A percentile compares a stretch with the other conserved stretches of the same genome.
Conservation (phyloP, 176 grass and related monocot genomes). For the Oryza meridionalis region DNA sequence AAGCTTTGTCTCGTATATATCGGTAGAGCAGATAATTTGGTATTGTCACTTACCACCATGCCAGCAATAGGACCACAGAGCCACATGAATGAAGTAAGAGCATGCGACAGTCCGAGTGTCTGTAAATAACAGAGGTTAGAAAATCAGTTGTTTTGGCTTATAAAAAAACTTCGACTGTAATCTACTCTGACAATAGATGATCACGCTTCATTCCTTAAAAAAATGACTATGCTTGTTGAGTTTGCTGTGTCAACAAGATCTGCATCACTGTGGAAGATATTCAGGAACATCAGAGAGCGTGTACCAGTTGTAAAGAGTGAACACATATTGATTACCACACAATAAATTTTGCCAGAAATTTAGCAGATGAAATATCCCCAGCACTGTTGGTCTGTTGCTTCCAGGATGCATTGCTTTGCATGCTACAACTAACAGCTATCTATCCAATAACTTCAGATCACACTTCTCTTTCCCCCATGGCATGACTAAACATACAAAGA, state of each 20-base stretch:
- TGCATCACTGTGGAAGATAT: too few species aligned
- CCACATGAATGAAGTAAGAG: conserved; percentile 93
- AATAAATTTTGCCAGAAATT: not conserved
- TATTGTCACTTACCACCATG: conserved; percentile 63
- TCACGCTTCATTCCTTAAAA: not conserved
- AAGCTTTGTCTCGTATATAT: too few species aligned
- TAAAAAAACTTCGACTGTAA: not conserved
- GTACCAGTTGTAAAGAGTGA: not conserved
- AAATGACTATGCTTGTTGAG: too few species aligned
- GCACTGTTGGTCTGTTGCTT: not conserved
- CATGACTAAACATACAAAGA: not conserved
- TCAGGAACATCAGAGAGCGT: too few species aligned
- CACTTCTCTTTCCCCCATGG: not conserved
- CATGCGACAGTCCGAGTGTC: conserved; percentile 85
- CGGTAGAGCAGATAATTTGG: not conserved
- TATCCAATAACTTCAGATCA: not conserved
- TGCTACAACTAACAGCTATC: conserved; percentile 7
- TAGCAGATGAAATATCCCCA: not conserved
- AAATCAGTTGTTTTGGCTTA: not conserved
- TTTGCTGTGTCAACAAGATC: too few species aligned
- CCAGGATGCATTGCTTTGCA: not conserved
- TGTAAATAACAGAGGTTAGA: conserved; percentile 47
- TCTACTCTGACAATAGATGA: not conserved
- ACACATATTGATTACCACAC: not conserved
- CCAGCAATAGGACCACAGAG: conserved; percentile 91